Conservation (phyloP, 148 eudicot genomes). For the Linanthus parryae region DNA sequence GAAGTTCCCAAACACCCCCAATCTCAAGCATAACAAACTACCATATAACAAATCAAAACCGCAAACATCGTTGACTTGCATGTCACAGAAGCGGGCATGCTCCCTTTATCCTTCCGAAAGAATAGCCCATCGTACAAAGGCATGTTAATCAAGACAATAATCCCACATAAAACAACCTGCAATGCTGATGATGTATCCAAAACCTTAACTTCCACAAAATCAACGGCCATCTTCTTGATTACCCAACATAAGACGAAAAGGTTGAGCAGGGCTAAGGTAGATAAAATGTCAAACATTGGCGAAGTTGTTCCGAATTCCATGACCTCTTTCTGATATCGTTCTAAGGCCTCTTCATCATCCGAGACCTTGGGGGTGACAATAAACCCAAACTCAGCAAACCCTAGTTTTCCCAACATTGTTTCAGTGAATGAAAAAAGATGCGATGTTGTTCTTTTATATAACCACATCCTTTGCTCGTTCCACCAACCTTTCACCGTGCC, state of each 20-base stretch:
- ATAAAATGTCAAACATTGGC: slow-evolving; percentile 37
- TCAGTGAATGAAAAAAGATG: slow-evolving; percentile 33
- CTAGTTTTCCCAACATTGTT: slow-evolving; percentile 18
- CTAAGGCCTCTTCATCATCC: slow-evolving; percentile 26
- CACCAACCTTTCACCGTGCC: slow-evolving; percentile 50
- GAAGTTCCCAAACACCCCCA: too few species aligned
- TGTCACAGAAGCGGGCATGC: slow-evolving; percentile 35
- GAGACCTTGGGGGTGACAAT: slow-evolving; percentile 44
- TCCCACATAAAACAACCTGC: slow-evolving; percentile 33
- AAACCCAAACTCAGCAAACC: slow-evolving; percentile 37
- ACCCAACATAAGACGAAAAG: slow-evolving; percentile 19
- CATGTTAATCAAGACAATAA: slow-evolving; percentile 27
- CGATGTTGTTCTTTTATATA: slow-evolving; percentile 39
- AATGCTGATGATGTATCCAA: slow-evolving; percentile 15
- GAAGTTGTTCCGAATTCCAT: slow-evolving; percentile 58
- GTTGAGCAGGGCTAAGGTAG: slow-evolving; percentile 34
- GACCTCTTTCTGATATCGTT: slow-evolving; percentile 35
- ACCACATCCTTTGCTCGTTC: slow-evolving; percentile 67
- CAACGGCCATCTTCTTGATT: not conserved
- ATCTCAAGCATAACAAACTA: slow-evolving; percentile 1
- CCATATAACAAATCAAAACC: slow-evolving; percentile 14
- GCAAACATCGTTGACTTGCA: slow-evolving; percentile 25
- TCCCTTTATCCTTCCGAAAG: slow-evolving; percentile 49
- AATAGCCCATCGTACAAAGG: slow-evolving; percentile 40
- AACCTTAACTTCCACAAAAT: not conserved